phyloP scores from a whole-genome alignment of 2,329 filamentous ascomycete genomes.

The Diaporthe ampelina region DNA sequence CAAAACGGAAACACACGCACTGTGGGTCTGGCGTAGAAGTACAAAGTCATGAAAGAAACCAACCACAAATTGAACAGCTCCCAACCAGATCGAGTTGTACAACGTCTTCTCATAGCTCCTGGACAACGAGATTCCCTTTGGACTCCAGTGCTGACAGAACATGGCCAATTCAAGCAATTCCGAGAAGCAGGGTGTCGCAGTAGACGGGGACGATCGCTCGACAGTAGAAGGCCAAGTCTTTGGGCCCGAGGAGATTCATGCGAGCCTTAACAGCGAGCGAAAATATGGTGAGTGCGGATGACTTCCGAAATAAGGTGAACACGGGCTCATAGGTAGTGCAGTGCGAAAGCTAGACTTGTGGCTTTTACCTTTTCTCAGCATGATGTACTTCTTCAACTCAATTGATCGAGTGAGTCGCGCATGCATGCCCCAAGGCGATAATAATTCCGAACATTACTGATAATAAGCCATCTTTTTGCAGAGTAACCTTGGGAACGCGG shows the following conservation, averaged over 20 bases:
- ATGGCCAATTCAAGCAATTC: not conserved
- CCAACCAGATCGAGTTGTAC: not conserved
- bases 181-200: not conserved
- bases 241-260: not conserved
- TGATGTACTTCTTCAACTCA: slow-evolving; percentile 50
- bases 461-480: not conserved
- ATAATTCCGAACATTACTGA: slow-evolving; percentile 48
- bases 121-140: not conserved
- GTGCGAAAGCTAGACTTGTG: slow-evolving; percentile 57
- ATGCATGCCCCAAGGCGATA: slow-evolving; percentile 46
- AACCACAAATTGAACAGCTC: not conserved
- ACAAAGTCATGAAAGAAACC: not conserved
- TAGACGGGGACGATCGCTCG: slow-evolving; percentile 5
- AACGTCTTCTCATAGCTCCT: not conserved
- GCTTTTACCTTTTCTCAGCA: slow-evolving; percentile 57
- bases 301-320: not conserved
- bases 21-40: not conserved
- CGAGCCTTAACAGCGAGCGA: slow-evolving; percentile 1
- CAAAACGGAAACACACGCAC: not conserved
- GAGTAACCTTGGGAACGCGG: slow-evolving; percentile 63
- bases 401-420: slow-evolving; percentile 33
- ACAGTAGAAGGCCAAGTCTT: slow-evolving; percentile 6
- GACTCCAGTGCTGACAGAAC: too few species aligned
- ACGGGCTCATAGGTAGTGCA: not conserved
- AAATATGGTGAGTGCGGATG: slow-evolving; percentile 8